Evolutionary conservation across 2,329 filamentous ascomycete genomes (phyloP).

Genomic region (Beauveria scarabaeidicola): DNA sequence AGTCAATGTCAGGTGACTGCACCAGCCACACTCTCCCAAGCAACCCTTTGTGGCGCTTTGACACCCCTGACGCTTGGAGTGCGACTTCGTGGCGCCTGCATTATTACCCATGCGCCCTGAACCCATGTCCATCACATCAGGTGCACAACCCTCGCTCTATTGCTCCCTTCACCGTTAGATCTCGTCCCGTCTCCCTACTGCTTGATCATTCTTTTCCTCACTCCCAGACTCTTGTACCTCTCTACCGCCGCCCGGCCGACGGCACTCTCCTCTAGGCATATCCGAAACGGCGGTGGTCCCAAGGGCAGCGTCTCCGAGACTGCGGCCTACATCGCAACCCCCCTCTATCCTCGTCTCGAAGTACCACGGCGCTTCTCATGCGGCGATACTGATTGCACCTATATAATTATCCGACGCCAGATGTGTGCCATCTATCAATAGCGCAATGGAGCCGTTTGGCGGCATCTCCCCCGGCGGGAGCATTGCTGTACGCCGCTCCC

Average conservation of each 20-base stretch:
- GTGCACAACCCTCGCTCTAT: neutral
- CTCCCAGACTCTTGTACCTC: neutral
- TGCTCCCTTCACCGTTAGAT: neutral
- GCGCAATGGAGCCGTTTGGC: conserved; percentile 62
- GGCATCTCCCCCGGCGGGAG: conserved; percentile 70
- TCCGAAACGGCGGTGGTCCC: conserved; percentile 3
- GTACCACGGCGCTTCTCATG: conserved; percentile 15
- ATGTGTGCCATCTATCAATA: conserved; percentile 36
- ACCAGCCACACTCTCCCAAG: conserved; percentile 20
- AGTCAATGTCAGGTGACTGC: conserved; percentile 22
- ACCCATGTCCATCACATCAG: conserved; percentile 6
- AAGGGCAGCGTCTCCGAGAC: neutral
- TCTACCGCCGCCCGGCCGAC: neutral
- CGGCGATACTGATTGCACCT: conserved; percentile 15
- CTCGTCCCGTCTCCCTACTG: neutral
- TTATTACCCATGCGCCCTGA: conserved; percentile 2
- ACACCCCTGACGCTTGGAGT: neutral
- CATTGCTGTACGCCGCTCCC: conserved; percentile 53
- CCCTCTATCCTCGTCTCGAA: neutral
- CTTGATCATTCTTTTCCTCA: neutral
- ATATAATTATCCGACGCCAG: conserved; percentile 27
- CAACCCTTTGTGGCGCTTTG: neutral
- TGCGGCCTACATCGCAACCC: neutral
- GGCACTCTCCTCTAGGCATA: neutral
- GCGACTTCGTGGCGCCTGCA: conserved; percentile 1